Base-by-base conservation (phyloP, 345 rosid genomes). In the Eucalyptus cloeziana region DNA sequence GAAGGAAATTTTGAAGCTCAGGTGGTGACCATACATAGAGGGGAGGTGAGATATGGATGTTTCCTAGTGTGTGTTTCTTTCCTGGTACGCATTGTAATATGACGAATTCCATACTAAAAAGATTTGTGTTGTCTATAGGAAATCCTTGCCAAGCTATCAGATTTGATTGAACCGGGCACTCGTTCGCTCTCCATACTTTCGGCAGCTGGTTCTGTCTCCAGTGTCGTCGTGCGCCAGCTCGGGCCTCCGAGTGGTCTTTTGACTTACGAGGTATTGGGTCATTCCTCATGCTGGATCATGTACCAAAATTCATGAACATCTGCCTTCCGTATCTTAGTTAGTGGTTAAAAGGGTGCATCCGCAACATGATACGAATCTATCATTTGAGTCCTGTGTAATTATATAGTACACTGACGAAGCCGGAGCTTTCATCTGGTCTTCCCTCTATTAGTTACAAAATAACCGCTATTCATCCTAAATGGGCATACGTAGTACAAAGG, bases 1-100 rank as follows among this genome's bases (percentile, higher is more conserved):
- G 94, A 91, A 44, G 92, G 90, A 86, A 87, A 62, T 89, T 90
- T 94, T 30, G 86, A 60, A 21, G 92, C 93, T 86, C 89, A 93
- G 86, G 87, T 90, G n/a, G 19, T 90, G 50, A 37, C 76, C 11
- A 92, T 93, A 52, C 40, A 76, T 1, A 8, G 85, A 3, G 93
- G 93, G 49, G 92, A 92, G 93, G 94, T 93, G 89, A 86, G 86
- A 88, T 19, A 21, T 49, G 80, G 89, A 92, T 30, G 17, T 64
- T 64, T 64, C 37, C 71, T n/a, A 6, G 16, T 4, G 71, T 6
- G 37, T 64, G 33, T 64, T 64, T 3, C 4, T 49, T 49, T 30
- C 71, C 71, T 6, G 71, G 4, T 64, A n/a, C 19, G 1, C 71
- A 62, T 62, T 62, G 71, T 13, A 30, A 64, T 14, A 10, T 13